Conservation (phyloP, 2,329 filamentous ascomycete species). For the Capronia americana region DNA sequence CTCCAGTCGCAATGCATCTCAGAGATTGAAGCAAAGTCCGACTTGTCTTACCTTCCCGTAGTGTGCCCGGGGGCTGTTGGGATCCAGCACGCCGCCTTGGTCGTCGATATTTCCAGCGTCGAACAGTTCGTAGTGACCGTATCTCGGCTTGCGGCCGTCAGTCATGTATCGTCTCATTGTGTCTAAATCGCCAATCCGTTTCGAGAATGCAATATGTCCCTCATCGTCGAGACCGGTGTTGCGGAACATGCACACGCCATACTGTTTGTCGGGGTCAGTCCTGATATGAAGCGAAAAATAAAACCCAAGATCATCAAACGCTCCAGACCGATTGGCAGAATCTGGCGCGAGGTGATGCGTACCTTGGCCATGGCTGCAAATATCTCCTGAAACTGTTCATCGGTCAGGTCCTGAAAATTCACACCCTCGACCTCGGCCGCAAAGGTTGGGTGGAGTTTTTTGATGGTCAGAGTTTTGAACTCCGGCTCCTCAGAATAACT, state of each 20-base stretch:
- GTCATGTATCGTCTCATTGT: constrained; percentile 59
- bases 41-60: constrained; percentile 47
- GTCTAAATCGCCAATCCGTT: constrained; percentile 62
- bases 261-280: constrained; percentile 45
- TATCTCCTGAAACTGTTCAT: constrained; percentile 47
- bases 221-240: constrained; percentile 60
- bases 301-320: background rate
- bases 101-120: constrained; percentile 63
- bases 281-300: background rate
- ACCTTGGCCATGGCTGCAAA: constrained; percentile 48
- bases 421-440: constrained; percentile 48
- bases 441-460: constrained; percentile 48
- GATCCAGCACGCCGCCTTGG: constrained; percentile 52
- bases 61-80: constrained; percentile 40
- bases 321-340: background rate
- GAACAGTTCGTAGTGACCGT: constrained; percentile 60
- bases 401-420: constrained; percentile 45
- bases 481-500: constrained; percentile 33
- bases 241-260: constrained; percentile 61
- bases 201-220: constrained; percentile 59
- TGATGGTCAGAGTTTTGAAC: constrained; percentile 44
- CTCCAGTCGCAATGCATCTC: background rate
- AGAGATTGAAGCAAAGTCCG: background rate
- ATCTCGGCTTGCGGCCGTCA: constrained; percentile 55
- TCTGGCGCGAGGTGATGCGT: background rate